Base-by-base conservation (phyloP, 2,329 filamentous ascomycete species). In the Penicillium sp. region DNA sequence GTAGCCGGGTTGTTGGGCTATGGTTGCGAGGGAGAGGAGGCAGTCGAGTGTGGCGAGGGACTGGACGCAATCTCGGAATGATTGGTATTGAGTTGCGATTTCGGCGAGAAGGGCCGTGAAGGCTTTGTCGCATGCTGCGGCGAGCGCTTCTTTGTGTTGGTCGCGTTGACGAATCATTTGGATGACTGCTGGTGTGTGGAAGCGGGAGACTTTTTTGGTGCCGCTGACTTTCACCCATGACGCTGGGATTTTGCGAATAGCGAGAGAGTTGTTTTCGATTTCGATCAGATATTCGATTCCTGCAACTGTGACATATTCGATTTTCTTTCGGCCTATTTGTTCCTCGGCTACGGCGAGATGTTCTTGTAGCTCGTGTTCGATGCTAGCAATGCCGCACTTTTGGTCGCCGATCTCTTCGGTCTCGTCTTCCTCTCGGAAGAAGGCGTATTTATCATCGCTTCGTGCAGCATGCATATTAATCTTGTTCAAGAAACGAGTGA, bases 251-350 rank as follows among this genome's bases (percentile, higher is more conserved):
- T 88, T 86, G 70, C 92, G 94, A 56, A 97, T 82, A 50, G 91
- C 85, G 1, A 82, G 73, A 10, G 76, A 78, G 19, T 67, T 81
- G 72, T 96, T 97, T 62, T 90, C 83, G 5, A 99, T 89, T 74
- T 97, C 94, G 65, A 99, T 90, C 18, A 99, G 84, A 69, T 91
- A 99, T 70, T 97, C 94, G 63, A 97, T 96, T 7, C 92, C 92
- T 1, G 91, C 84, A 7, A 94, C 90, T 0, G 91, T 94, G 23
- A 87, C 85, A 68, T 96, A 99, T 5, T 87, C 81, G 19, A 94
- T 83, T 42, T 86, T 84, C 63, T 85, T 89, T 69, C 87, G 88
- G 58, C 86, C 86, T 16, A 99, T 78, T 54, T 87, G 89, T 40
- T 84, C 78, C 1, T 89, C 90, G 2, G 91, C 91, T 11, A 81